Percentiles rank a stretch among this genome's conserved stretches.
Conservation (phyloP, 2,329 filamentous ascomycete genomes). For the Coleophoma crateriformis region DNA sequence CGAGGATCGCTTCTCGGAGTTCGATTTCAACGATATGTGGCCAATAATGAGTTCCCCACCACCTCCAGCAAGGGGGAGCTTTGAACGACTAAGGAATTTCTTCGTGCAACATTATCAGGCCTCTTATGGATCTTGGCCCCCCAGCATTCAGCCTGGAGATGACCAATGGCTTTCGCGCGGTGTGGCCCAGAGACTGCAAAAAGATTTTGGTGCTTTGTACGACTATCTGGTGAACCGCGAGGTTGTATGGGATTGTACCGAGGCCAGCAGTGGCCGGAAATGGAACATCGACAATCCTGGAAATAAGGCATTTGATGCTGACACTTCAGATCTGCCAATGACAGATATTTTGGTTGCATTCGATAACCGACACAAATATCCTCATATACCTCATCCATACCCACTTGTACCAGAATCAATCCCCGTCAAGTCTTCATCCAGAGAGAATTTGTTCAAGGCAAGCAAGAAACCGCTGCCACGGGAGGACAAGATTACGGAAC, state of each 20-base stretch:
- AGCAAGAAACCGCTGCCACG: slow-evolving; percentile 7
- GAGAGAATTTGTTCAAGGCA: slow-evolving; percentile 11
- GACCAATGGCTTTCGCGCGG: slow-evolving; percentile 57
- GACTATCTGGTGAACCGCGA: slow-evolving; percentile 66
- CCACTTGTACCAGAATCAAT: slow-evolving; percentile 55
- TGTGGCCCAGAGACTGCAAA: slow-evolving; percentile 50
- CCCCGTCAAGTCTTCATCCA: slow-evolving; percentile 20
- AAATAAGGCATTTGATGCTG: slow-evolving; percentile 41
- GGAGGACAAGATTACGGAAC: slow-evolving; percentile 19
- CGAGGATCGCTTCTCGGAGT: slow-evolving; percentile 53
- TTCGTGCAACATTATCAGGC: slow-evolving; percentile 51
- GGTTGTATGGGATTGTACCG: slow-evolving; percentile 58
- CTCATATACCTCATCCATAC: slow-evolving; percentile 63
- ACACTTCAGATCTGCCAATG: slow-evolving; percentile 51
- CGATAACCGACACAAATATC: slow-evolving; percentile 56
- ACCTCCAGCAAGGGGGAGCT: slow-evolving; percentile 36
- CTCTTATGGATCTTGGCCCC: slow-evolving; percentile 58
- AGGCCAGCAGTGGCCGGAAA: slow-evolving; percentile 55
- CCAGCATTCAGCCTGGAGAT: slow-evolving; percentile 32
- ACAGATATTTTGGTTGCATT: slow-evolving; percentile 62
- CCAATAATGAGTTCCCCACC: slow-evolving; percentile 28
- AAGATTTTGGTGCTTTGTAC: slow-evolving; percentile 64
- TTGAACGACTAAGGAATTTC: slow-evolving; percentile 56
- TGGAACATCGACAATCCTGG: slow-evolving; percentile 55
- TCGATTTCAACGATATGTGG: slow-evolving; percentile 60